Percentiles rank a stretch among this genome's conserved stretches.
phyloP scores from a whole-genome alignment of 331 rosid genomes.

The Dryas integrifolia region DNA sequence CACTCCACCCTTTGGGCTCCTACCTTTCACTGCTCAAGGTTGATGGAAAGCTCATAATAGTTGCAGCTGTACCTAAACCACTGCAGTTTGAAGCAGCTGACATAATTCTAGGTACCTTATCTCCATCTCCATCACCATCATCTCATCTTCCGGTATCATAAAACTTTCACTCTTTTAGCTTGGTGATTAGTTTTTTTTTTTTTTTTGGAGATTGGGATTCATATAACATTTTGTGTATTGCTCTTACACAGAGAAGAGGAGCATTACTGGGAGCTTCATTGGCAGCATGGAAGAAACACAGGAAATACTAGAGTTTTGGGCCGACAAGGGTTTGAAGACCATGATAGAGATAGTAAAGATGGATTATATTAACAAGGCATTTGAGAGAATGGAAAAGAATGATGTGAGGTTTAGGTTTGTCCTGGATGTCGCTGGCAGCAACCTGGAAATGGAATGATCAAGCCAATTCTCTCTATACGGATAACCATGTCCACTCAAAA shows the following conservation, averaged over 20 bases:
- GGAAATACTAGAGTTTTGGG: slow-evolving; percentile 30
- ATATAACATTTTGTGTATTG: no score
- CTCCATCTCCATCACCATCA: not conserved
- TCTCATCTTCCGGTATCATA: no score
- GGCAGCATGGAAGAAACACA: slow-evolving; percentile 39
- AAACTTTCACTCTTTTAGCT: no score
- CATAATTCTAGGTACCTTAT: slow-evolving; percentile 23
- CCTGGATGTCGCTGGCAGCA: slow-evolving; percentile 35
- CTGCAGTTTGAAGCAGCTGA: slow-evolving; percentile 27
- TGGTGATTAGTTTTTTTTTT: not conserved
- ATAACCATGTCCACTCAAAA: not conserved
- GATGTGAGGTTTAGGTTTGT: slow-evolving; percentile 41
- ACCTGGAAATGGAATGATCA: slow-evolving; percentile 24
- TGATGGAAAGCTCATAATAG: slow-evolving; percentile 30
- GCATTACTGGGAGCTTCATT: slow-evolving; percentile 32
- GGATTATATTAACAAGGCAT: slow-evolving; percentile 37
- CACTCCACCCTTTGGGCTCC: slow-evolving; percentile 19
- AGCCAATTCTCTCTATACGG: not conserved
- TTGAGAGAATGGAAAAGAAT: slow-evolving; percentile 38
- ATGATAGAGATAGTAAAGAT: slow-evolving; percentile 26
- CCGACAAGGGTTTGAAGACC: slow-evolving; percentile 30
- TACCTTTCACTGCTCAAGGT: slow-evolving; percentile 32
- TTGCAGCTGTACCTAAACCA: slow-evolving; percentile 33
- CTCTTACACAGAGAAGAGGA: slow-evolving; percentile 22
- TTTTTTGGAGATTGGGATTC: not conserved